phyloP scores from a whole-genome alignment of 441 rosid genomes.

The Corymbia citriodora region DNA sequence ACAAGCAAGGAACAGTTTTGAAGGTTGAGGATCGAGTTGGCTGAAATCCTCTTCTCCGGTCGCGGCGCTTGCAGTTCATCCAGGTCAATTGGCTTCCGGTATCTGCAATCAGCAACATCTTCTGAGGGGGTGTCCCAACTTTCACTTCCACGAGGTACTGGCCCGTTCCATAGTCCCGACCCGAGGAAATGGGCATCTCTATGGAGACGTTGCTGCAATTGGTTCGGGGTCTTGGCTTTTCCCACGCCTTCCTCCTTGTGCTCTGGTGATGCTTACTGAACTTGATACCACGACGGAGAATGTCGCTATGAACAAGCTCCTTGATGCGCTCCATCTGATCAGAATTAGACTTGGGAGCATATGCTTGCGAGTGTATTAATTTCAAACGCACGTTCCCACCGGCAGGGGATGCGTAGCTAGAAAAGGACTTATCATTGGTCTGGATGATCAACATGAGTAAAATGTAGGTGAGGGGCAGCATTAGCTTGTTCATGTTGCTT shows the following conservation, averaged over 20 bases:
- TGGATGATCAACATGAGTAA: not conserved
- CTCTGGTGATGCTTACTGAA: not conserved
- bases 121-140: constrained; percentile 67
- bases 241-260: not conserved
- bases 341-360: not conserved
- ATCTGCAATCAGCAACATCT: constrained; percentile 53
- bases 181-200: not conserved
- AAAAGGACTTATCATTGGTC: not conserved
- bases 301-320: not conserved
- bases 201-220: not conserved
- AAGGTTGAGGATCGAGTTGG: constrained; percentile 51
- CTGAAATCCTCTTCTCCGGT: constrained; percentile 22
- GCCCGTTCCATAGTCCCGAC: constrained; percentile 32
- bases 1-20: constrained; percentile 42
- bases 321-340: not conserved
- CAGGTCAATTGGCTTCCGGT: constrained; percentile 69
- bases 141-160: constrained; percentile 48
- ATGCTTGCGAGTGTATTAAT: not conserved
- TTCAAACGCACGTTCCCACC: not conserved
- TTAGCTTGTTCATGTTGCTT: not conserved
- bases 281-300: not conserved
- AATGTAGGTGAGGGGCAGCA: not conserved
- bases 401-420: not conserved
- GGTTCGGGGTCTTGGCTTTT: not conserved
- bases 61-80: constrained; percentile 39